Conservation (phyloP, 495 filamentous ascomycete genomes). For the Penicillium antarcticum region DNA sequence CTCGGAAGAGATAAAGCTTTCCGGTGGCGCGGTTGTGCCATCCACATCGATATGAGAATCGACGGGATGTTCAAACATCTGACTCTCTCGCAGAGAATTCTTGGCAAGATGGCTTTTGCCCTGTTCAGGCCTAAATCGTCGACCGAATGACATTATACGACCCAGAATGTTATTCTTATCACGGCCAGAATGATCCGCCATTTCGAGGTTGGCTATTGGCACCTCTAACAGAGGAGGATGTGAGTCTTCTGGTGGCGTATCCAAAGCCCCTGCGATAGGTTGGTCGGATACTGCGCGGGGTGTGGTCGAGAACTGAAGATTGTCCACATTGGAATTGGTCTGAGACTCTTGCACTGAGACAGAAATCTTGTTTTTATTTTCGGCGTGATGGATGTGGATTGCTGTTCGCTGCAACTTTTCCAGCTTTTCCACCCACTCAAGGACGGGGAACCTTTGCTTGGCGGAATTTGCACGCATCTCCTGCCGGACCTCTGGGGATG, state of each 20-base stretch:
- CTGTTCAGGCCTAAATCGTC: slow-evolving; percentile 24
- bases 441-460: slow-evolving; percentile 65
- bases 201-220: slow-evolving; percentile 9
- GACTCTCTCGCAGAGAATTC: slow-evolving; percentile 9
- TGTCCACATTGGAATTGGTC: neutral
- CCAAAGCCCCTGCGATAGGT: slow-evolving; percentile 1
- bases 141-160: slow-evolving; percentile 22
- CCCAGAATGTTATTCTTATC: slow-evolving; percentile 2
- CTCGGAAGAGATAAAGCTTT: slow-evolving; percentile 16
- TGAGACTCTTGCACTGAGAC: slow-evolving; percentile 2
- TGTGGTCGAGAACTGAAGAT: neutral
- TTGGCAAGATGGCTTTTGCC: slow-evolving; percentile 14
- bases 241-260: neutral
- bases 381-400: slow-evolving; percentile 21
- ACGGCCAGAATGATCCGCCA: neutral
- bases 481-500: slow-evolving; percentile 45
- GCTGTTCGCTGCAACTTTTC: slow-evolving; percentile 47
- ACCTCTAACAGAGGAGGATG: slow-evolving; percentile 14
- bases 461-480: slow-evolving; percentile 64
- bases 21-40: slow-evolving; percentile 9
- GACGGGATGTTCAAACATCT: neutral
- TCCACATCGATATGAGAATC: slow-evolving; percentile 6
- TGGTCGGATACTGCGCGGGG: neutral
- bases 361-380: slow-evolving; percentile 14
- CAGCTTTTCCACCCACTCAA: slow-evolving; percentile 53